Base-by-base conservation (phyloP, 352 stramenopile species). In the Phytophthora crassamura region DNA sequence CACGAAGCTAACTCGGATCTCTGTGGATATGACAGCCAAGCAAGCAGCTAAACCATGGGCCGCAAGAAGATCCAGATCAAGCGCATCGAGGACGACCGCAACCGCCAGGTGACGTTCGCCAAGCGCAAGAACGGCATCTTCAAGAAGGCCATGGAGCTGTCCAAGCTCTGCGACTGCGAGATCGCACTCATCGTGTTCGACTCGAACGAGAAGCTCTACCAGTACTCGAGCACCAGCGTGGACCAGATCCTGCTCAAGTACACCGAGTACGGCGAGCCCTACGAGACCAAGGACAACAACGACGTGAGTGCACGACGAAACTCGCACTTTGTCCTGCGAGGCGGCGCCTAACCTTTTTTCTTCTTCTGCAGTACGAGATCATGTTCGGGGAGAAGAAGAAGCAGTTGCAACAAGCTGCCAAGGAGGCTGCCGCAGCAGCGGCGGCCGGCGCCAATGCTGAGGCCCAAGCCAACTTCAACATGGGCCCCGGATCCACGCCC, bases 31-130 rank as follows among this genome's bases (percentile, higher is more conserved):
- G 43, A 39, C 35, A 67, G 38, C 20, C 18, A 20, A 16, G 2
- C 10, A 7, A 60, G 22, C 0, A 41, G 54, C 34, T 52, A 42
- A 16, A 86, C 4, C 22, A 93, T 93, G 86, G 86, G 86, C 69
- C 84, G 86, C 69, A 94, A 94, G 80, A 94, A 94, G 75, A 94
- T 94, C 63, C 89, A 94, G 74, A 94, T 94, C 64, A 85, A 93
- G 64, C 82, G 86, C 59, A 94, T 94, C 60, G 86, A 90, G 38
- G 86, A 94, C 60, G 86, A 91, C 63, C 86, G 86, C 67, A 94
- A 94, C 64, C 86, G 86, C 15, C 84, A 93, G 53, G 80, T 94
- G 52, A 94, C 86, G 15, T 94, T 94, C 56, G 76, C 82, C 33
- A 94, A 94, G 72, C 80, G 86, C 62, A 94, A 94, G 64, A 89